phyloP scores from a whole-genome alignment of 257 asterid species.

The Sherardia arvensis region DNA sequence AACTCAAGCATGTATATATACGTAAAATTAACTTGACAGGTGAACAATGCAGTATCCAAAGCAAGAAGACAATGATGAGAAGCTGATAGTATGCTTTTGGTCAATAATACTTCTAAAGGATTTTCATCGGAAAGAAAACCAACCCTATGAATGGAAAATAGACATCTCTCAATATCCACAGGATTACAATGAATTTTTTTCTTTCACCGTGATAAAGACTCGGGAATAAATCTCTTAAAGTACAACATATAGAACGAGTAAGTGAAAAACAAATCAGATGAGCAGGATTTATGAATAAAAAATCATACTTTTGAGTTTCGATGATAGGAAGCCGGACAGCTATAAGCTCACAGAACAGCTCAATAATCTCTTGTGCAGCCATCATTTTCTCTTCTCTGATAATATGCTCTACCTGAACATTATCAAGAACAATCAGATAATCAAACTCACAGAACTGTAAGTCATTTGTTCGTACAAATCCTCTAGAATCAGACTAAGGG shows the following conservation, averaged over 20 bases:
- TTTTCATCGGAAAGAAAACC: neutral
- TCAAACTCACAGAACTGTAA: neutral
- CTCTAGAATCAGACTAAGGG: neutral
- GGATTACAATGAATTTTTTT: neutral
- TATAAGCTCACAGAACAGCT: conserved; percentile 75
- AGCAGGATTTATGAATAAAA: conserved; percentile 1
- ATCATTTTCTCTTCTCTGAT: conserved; percentile 91
- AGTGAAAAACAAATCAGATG: neutral
- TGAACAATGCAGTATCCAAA: neutral
- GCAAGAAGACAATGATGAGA: neutral
- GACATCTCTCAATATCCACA: neutral
- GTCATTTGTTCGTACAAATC: neutral
- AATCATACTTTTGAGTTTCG: conserved; percentile 65
- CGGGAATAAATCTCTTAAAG: neutral
- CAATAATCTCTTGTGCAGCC: conserved; percentile 95
- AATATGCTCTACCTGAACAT: conserved; percentile 77
- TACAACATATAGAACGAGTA: neutral
- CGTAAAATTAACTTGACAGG: neutral
- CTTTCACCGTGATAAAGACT: neutral
- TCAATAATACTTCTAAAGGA: neutral
- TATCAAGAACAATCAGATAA: neutral
- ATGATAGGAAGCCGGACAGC: conserved; percentile 76
- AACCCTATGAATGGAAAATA: neutral
- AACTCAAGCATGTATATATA: neutral
- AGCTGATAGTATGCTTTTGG: neutral